Evolutionary conservation across 2,329 filamentous ascomycete genomes (phyloP).

Genomic region (Xylariaceae sp.): DNA sequence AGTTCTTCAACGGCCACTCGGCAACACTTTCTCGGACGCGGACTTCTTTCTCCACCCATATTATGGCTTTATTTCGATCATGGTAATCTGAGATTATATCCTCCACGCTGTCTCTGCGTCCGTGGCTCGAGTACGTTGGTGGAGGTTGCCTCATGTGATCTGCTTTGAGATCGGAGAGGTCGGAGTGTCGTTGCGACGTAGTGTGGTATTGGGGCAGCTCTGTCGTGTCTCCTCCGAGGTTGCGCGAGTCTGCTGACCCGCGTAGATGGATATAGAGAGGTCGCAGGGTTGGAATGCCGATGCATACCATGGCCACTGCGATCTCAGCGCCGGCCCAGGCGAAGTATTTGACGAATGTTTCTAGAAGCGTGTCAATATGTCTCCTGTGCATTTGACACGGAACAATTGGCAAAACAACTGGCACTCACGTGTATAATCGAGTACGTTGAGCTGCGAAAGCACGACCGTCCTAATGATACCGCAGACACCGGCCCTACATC

Average conservation of each 20-base stretch:
- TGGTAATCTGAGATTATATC: constrained; percentile 30
- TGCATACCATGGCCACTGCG: constrained; percentile 27
- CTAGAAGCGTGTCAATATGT: constrained; percentile 9
- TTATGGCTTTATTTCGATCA: constrained; percentile 19
- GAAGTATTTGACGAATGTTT: constrained; percentile 29
- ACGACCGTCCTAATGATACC: constrained; percentile 30
- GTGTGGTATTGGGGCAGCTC: constrained; percentile 25
- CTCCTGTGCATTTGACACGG: too few species aligned
- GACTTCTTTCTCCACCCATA: constrained; percentile 31
- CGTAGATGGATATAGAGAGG: constrained; percentile 25
- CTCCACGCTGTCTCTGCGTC: constrained; percentile 29
- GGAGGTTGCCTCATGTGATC: constrained; percentile 19
- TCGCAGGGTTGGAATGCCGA: constrained; percentile 25
- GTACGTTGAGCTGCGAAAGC: constrained; percentile 23
- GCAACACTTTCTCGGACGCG: constrained; percentile 21
- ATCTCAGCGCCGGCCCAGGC: constrained; percentile 30
- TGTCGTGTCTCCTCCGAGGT: constrained; percentile 9
- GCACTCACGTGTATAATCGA: constrained; percentile 26
- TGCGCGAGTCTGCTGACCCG: constrained; percentile 19
- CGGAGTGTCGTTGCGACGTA: constrained; percentile 18
- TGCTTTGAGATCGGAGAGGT: constrained; percentile 22
- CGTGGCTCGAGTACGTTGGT: constrained; percentile 15
- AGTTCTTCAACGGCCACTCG: constrained; percentile 26
- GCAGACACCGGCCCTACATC: constrained; percentile 34
- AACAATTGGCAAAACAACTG: not conserved